These are phyloP conservation scores for Colletotrichum ledebouriae DNA, from an alignment of 2,329 filamentous ascomycete genomes.

Conservation along the genomic window DNA sequence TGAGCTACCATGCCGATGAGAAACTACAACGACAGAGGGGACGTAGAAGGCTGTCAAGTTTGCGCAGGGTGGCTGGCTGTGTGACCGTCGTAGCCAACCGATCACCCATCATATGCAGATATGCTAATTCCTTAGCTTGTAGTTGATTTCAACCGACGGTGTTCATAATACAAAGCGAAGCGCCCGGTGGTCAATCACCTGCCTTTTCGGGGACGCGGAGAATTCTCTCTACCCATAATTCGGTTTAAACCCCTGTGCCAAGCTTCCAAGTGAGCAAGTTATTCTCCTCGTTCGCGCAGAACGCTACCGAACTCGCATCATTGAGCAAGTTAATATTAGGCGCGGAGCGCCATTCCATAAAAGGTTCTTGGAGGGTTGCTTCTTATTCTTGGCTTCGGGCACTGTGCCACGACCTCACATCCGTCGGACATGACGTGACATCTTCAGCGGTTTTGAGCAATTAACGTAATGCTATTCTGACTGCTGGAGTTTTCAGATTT, in stretches of 20 bases:
- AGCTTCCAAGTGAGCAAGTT: constrained; percentile 1
- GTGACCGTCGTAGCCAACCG: too few relatives aligned
- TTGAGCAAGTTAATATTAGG: constrained; percentile 5
- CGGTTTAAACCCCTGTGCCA: not conserved
- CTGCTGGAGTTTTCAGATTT: too few relatives aligned
- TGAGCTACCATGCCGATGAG: not conserved
- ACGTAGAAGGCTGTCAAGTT: too few relatives aligned
- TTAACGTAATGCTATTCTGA: not conserved
- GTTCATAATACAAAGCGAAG: not conserved
- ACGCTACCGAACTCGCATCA: not conserved
- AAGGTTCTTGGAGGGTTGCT: not conserved
- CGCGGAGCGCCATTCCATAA: not conserved
- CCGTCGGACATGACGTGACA: not conserved
- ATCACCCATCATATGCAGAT: too few relatives aligned
- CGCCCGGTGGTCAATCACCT: not conserved
- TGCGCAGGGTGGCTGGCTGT: too few relatives aligned
- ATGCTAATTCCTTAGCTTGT: too few relatives aligned
- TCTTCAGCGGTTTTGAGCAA: not conserved
- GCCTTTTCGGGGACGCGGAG: not conserved
- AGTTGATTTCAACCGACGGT: not conserved
- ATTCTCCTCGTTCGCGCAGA: not conserved
- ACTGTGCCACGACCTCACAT: constrained; percentile 12
- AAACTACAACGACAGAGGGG: too few relatives aligned
- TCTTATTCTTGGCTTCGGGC: not conserved
- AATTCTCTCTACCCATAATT: not conserved